Base-by-base conservation (phyloP, 345 rosid species). In the Stellera chamaejasme region DNA sequence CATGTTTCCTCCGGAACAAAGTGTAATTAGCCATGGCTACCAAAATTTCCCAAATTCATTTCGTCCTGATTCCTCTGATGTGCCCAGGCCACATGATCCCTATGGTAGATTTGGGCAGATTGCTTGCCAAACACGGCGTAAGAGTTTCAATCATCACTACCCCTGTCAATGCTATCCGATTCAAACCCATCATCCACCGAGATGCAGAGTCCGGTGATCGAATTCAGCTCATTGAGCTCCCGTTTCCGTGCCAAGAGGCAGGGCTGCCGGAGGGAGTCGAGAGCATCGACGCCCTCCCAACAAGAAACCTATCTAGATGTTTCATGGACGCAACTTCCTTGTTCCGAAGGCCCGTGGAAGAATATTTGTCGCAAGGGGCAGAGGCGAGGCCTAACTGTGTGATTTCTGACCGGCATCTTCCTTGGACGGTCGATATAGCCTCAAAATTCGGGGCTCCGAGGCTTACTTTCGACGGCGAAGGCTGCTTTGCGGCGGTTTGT, bases 381-480 rank as follows among this genome's bases (percentile, higher is more conserved):
- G 26, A 57, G 4, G 70, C 70, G 2, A 52, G 19, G 2, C 75
- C 79, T 0, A 63, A 67, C 64, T 75, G 72, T 69, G 60, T 75
- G 10, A 60, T 75, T 6, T 53, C 66, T 1, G 75, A 75, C 52
- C 62, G 57, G 46, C 52, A 56, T 52, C 46, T 71, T 11, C 43
- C 69, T 28, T 75, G 76, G 74, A 64, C 68, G 11, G 45, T 50
- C 13, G 43, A 54, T 15, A 50, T 67, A 6, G 82, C 90, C 9
- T 49, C 42, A 42, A 73, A 62, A 39, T 73, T 79, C 49, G 55
- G 67, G 7, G 52, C 85, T 52, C 88, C 88, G 0, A 69, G 82
- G 61, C 65, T 88, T 52, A 48, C 57, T 50, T 88, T 88, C 47
- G 82, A 80, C 43, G 86, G 88, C 27, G 50, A 48, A 41, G 50